Evolutionary conservation across 1,139 yeast species (phyloP).

Genomic region (Nakaseomyces nivariensis): DNA sequence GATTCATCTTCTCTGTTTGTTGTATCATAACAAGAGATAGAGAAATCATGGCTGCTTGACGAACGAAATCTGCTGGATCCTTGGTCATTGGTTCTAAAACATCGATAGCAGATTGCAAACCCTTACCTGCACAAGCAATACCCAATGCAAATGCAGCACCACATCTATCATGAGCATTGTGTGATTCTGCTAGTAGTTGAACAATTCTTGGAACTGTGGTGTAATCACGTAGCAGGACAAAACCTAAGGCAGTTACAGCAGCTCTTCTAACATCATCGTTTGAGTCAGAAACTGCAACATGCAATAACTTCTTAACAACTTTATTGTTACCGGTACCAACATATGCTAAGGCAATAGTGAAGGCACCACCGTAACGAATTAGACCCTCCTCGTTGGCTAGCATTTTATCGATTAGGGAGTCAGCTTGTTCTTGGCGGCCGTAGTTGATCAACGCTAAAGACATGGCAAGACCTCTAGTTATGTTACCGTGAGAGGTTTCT

Average conservation of each 20-base stretch:
- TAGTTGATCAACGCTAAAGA: slow-evolving; percentile 82
- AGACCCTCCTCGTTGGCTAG: slow-evolving; percentile 70
- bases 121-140: slow-evolving; percentile 94
- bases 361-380: slow-evolving; percentile 93
- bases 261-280: slow-evolving; percentile 96
- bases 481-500: slow-evolving; percentile 93
- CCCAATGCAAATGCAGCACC: slow-evolving; percentile 98
- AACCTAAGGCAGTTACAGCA: slow-evolving; percentile 89
- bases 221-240: slow-evolving; percentile 80
- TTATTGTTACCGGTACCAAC: slow-evolving; percentile 90
- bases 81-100: slow-evolving; percentile 86
- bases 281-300: slow-evolving; percentile 93
- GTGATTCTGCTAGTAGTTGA: slow-evolving; percentile 84
- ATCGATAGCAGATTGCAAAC: slow-evolving; percentile 78
- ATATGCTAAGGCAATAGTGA: slow-evolving; percentile 87
- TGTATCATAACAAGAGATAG: slow-evolving; percentile 87
- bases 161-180: slow-evolving; percentile 95
- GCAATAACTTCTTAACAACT: slow-evolving; percentile 79
- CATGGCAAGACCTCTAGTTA: slow-evolving; percentile 81
- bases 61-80: slow-evolving; percentile 93
- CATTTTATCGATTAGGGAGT: slow-evolving; percentile 55
- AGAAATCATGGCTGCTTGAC: slow-evolving; percentile 95
- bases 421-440: slow-evolving; percentile 80
- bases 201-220: slow-evolving; percentile 94
- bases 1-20: slow-evolving; percentile 77